Conservation (phyloP, 2,329 filamentous ascomycete genomes). For the Beauveria rudraprayagi region DNA sequence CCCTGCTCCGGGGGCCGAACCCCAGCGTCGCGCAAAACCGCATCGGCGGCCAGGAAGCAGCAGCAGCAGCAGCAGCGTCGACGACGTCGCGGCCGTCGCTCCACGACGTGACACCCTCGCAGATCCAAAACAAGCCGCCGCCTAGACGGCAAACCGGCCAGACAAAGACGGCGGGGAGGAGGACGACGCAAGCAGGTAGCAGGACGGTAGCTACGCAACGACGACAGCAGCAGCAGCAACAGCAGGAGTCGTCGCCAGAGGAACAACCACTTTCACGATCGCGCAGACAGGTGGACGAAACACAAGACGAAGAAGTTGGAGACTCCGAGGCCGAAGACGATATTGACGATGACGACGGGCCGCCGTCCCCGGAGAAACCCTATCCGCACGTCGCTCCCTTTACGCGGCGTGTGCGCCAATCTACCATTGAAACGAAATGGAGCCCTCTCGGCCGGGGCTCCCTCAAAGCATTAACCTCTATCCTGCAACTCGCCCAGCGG, state of each 20-base stretch:
- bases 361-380: slow-evolving; percentile 23
- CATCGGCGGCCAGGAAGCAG: slow-evolving; percentile 1
- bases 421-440: slow-evolving; percentile 63
- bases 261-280: neutral
- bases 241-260: slow-evolving; percentile 15
- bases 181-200: slow-evolving; percentile 15
- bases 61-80: neutral
- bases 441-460: slow-evolving; percentile 46
- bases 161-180: neutral
- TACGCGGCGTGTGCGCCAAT: slow-evolving; percentile 48
- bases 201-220: neutral
- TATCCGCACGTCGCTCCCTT: slow-evolving; percentile 46
- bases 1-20: slow-evolving; percentile 7
- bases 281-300: neutral
- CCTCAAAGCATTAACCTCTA: slow-evolving; percentile 44
- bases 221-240: slow-evolving; percentile 7
- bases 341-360: slow-evolving; percentile 15
- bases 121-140: slow-evolving; percentile 7
- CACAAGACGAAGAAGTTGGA: neutral
- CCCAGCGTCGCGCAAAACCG: slow-evolving; percentile 5
- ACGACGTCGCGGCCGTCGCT: neutral
- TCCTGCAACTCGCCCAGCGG: slow-evolving; percentile 52
- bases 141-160: neutral
- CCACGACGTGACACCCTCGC: slow-evolving; percentile 2
- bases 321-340: slow-evolving; percentile 9